phyloP scores from a whole-genome alignment of 805 yeast genomes.

The Saccharomycopsis fodiens region DNA sequence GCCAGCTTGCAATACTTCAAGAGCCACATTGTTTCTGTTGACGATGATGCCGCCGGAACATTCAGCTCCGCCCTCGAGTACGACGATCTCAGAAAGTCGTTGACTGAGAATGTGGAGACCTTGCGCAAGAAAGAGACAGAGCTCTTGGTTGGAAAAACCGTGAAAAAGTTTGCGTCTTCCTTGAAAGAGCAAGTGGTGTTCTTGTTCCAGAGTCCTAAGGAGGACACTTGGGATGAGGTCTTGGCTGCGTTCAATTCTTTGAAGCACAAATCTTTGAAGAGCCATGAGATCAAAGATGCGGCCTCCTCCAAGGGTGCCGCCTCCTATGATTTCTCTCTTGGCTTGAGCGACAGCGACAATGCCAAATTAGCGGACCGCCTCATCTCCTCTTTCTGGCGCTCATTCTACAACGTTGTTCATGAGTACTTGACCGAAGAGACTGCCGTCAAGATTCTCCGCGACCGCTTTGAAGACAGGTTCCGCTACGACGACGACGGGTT shows the following conservation, averaged over 20 bases:
- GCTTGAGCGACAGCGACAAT: conserved; percentile 41
- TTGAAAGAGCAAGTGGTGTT: conserved; percentile 46
- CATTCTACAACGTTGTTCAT: conserved; percentile 49
- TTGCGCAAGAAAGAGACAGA: conserved; percentile 35
- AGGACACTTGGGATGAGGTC: conserved; percentile 55
- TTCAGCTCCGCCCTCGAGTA: conserved; percentile 11
- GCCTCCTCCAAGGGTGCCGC: conserved; percentile 24
- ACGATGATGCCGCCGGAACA: conserved; percentile 21
- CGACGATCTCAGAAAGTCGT: conserved; percentile 26
- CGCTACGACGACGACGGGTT: conserved; percentile 76
- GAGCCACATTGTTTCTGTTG: conserved; percentile 27
- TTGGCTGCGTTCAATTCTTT: conserved; percentile 35
- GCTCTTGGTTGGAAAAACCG: conserved; percentile 33
- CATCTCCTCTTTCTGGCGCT: conserved; percentile 54
- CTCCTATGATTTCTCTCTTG: conserved; percentile 45
- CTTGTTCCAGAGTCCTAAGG: conserved; percentile 41
- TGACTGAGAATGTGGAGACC: conserved; percentile 27
- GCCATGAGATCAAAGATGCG: no score
- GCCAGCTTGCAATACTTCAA: conserved; percentile 10
- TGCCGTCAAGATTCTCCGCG: conserved; percentile 59
- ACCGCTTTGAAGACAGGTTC: conserved; percentile 74
- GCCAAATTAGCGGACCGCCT: conserved; percentile 35
- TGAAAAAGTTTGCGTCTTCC: conserved; percentile 38
- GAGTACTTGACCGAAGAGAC: conserved; percentile 61
- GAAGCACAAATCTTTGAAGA: conserved; percentile 27